Evolutionary conservation across 2,329 filamentous ascomycete species (phyloP).

Genomic region (Pezicula neosporulosa): DNA sequence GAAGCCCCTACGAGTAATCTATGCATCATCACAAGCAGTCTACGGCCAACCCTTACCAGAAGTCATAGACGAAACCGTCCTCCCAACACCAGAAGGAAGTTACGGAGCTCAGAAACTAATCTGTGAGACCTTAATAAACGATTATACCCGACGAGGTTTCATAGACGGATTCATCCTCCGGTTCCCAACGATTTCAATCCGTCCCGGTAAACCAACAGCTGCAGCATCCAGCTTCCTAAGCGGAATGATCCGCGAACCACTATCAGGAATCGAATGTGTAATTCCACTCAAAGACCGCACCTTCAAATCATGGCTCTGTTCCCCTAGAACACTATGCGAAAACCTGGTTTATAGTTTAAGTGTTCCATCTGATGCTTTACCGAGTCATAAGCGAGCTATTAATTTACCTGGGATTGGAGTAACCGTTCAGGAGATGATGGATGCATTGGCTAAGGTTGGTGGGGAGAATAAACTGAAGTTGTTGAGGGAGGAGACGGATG

Average conservation of each 20-base stretch:
- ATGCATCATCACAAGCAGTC: constrained; percentile 56
- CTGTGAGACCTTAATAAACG: constrained; percentile 54
- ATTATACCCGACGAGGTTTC: constrained; percentile 51
- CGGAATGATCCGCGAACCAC: constrained; percentile 59
- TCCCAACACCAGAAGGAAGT: constrained; percentile 50
- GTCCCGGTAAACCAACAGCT: constrained; percentile 56
- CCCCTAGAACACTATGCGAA: constrained; percentile 46
- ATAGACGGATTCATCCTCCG: constrained; percentile 55
- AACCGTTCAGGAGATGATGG: constrained; percentile 57
- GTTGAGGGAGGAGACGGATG: constrained; percentile 51
- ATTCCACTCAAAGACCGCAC: constrained; percentile 47
- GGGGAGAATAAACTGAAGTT: constrained; percentile 50
- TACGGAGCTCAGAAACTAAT: constrained; percentile 63
- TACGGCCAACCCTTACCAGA: constrained; percentile 50
- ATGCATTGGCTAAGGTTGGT: constrained; percentile 51
- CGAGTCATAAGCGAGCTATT: constrained; percentile 45
- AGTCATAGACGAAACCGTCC: constrained; percentile 40
- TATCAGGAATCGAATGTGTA: constrained; percentile 49
- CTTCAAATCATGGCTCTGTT: constrained; percentile 52
- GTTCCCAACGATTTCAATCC: constrained; percentile 57
- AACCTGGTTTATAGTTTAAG: constrained; percentile 47
- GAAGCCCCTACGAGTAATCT: constrained; percentile 50
- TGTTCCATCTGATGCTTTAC: constrained; percentile 38
- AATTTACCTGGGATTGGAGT: constrained; percentile 56
- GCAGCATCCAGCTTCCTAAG: constrained; percentile 58